Percentiles rank a stretch among this genome's conserved stretches.
Evolutionary conservation across 176 grass and related monocot genomes (phyloP).

Genomic region (Oryza rufipogon): DNA sequence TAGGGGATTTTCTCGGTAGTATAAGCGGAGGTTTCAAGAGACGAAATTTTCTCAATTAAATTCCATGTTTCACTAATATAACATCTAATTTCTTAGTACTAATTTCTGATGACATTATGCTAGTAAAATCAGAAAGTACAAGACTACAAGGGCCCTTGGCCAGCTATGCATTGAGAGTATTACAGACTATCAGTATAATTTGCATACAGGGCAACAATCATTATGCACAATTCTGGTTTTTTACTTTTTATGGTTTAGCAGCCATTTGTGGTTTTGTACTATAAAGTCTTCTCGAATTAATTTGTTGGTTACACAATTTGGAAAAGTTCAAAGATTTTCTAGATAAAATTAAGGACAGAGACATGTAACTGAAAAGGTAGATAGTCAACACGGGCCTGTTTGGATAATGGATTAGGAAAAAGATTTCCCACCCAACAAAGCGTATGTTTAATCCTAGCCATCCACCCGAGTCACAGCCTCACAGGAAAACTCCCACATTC

Average conservation of each 20-base stretch:
- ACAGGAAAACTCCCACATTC: not conserved
- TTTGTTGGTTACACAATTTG: not conserved
- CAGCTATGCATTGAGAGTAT: not conserved
- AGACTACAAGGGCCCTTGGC: not conserved
- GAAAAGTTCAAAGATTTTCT: not conserved
- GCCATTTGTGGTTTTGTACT: not conserved
- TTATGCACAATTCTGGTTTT: not conserved
- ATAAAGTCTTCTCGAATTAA: not conserved
- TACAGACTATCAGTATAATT: conserved; percentile 1
- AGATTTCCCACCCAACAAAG: too few relatives aligned
- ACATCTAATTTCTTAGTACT: not conserved
- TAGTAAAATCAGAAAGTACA: not conserved
- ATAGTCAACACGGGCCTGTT: not conserved
- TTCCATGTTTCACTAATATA: not conserved
- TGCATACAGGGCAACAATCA: not conserved
- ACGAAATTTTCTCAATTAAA: not conserved
- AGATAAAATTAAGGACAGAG: not conserved
- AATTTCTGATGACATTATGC: not conserved
- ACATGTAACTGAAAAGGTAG: not conserved
- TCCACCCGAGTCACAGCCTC: too few relatives aligned
- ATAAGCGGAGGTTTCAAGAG: not conserved
- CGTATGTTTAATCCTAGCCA: too few relatives aligned
- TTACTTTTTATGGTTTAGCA: not conserved
- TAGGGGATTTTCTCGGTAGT: not conserved
- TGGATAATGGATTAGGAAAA: too few relatives aligned